Conservation (phyloP, 768 basidiomycete species). For the Favolaschia claudopus region DNA sequence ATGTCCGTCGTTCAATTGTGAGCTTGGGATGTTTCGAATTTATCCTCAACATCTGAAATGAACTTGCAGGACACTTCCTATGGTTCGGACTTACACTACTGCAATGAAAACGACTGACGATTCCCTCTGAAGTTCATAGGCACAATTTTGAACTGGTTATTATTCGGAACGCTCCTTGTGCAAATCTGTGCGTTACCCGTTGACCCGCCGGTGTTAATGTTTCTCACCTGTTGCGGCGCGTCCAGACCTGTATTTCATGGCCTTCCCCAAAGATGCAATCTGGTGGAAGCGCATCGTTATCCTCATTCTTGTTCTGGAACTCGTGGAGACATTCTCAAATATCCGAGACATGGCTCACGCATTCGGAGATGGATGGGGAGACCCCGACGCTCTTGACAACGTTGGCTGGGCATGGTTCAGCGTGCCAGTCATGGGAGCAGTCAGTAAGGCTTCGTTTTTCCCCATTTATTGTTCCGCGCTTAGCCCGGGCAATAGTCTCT, state of each 20-base stretch:
- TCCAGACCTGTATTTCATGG: constrained; percentile 15
- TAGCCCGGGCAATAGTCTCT: background rate
- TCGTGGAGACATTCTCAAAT: constrained; percentile 8
- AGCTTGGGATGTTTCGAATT: no score
- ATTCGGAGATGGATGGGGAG: constrained; percentile 19
- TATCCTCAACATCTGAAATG: background rate
- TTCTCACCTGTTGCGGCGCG: background rate
- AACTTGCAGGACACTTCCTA: background rate
- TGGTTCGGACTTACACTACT: background rate
- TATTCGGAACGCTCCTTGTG: constrained; percentile 16
- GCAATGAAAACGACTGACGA: no score
- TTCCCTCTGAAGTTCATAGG: constrained; percentile 27
- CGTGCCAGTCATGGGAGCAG: constrained; percentile 7
- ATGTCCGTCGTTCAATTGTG: background rate
- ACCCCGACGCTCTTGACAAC: background rate
- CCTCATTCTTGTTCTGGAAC: constrained; percentile 9
- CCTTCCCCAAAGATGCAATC: constrained; percentile 9
- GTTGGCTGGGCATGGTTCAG: constrained; percentile 21
- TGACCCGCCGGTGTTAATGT: background rate
- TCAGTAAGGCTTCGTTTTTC: background rate
- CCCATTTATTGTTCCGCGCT: no score
- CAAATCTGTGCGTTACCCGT: constrained; percentile 15
- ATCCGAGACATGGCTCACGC: background rate
- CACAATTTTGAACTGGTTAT: constrained; percentile 13
- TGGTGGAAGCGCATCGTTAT: constrained; percentile 12